Evolutionary conservation across 441 rosid genomes (phyloP), one percentile per base, ranked within the genome.

Genomic region (Adansonia madagascariensis): DNA sequence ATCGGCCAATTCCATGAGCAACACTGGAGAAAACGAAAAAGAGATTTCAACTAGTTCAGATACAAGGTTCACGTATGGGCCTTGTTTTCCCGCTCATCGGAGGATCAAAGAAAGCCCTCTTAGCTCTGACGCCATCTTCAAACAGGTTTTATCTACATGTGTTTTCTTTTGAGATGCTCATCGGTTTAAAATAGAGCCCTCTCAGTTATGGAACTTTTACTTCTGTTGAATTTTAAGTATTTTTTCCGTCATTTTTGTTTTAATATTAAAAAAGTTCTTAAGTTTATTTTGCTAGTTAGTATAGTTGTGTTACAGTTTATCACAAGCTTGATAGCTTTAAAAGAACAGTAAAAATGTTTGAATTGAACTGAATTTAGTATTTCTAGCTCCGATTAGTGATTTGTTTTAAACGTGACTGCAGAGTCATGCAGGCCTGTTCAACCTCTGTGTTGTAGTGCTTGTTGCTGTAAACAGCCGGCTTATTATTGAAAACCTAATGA

Each of bases 341-440:
- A 70, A 9, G 9, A 69, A 22, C 3, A 12, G 10, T 14, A 69
- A 2, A 35, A 22, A 24, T 68, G 10, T 3, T 47, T 11, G 56
- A 24, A 50, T 50, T 3, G 17, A 5, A 20, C 31, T 52, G 46
- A 24, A 17, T 72, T 69, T 20, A 20, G 7, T 52, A 44, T 69
- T 18, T 41, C 67, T 53, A 63, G 31, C 44, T 39, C 75, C 71
- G 27, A 74, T 22, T 62, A 22, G 1, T 35, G 69, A 8, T 66
- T 27, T 75, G 20, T n/a, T 20, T 62, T 47, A 0, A 17, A 52
- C 46, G n/a, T 71, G 10, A 71, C 3, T 14, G 81, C 91, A 97
- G 99, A 97, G 98, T 79, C 99, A 97, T 85, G 99, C 98, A n/a
- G 99, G 98, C 73, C 94, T 97, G 70, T 97, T 94, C 85, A 97